Evolutionary conservation across 176 grass and related monocot genomes (phyloP), one percentile per base, ranked within the genome.

Genomic region (Rhynchospora pubera): DNA sequence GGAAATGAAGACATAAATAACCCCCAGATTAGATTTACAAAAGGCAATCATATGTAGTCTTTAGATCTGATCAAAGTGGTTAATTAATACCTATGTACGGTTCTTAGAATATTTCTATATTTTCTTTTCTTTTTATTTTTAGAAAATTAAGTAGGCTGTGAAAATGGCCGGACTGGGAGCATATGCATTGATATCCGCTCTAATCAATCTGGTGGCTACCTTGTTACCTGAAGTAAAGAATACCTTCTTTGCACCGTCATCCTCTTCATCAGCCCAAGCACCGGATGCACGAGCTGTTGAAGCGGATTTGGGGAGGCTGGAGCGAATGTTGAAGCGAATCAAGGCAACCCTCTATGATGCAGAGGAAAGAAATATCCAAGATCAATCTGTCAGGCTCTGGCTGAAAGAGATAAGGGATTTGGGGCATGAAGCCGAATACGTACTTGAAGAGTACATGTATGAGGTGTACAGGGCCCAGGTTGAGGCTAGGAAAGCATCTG

Each of bases 391-490:
- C 39, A 39, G 46, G 43, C 84, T 79, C 5, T 79, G 84, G 73
- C 44, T 85, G 45, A 67, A 58, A 0, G 74, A 85, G 61, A 74
- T 85, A n/a, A 79, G 63, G 60, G 60, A 69, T 43, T 32, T 79
- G 14, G 84, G 45, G 5, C 55, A 22, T 18, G 60, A 50, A 18
- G 74, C 46, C 22, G 84, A 79, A 52, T 75, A 85, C 22, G 74
- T 69, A 9, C 34, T 85, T 12, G 59, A 57, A 10, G 84, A 85
- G 60, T 85, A 79, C 18, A 44, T 63, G 26, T 67, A 79, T 32
- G 60, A 65, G 32, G 13, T 67, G 22, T 50, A 65, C 11, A 13
- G 18, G 7, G 43, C 16, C 13, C 39, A 79, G n/a, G 28, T 67
- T 74, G 57, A 85, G 51, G 73, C 28, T 30, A 51, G 19, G 44